Evolutionary conservation across 805 yeast species (phyloP).

Genomic region (Metschnikowia cubensis): DNA sequence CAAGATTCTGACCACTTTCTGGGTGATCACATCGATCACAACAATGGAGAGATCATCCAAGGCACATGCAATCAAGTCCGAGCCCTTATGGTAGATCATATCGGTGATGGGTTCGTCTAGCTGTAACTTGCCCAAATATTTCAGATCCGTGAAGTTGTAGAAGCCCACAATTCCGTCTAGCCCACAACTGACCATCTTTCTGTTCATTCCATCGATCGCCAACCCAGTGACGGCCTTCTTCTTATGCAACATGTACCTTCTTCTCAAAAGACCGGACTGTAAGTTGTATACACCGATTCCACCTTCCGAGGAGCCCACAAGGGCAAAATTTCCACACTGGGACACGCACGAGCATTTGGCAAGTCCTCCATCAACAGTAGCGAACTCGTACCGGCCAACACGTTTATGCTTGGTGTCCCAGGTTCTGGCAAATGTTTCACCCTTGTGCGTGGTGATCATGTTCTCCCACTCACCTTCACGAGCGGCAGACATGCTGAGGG

Average conservation of each 20-base stretch:
- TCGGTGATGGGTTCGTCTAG: conserved; percentile 75
- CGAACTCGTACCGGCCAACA: conserved; percentile 68
- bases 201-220: conserved; percentile 85
- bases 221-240: conserved; percentile 78
- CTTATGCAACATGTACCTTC: conserved; percentile 64
- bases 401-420: conserved; percentile 82
- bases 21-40: conserved; percentile 77
- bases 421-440: conserved; percentile 78
- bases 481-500: conserved; percentile 67
- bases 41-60: conserved; percentile 83
- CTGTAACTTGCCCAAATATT: conserved; percentile 59
- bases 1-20: conserved; percentile 76
- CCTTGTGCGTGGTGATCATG: conserved; percentile 81
- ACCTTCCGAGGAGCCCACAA: conserved; percentile 86
- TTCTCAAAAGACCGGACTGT: conserved; percentile 84
- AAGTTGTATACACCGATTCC: conserved; percentile 81
- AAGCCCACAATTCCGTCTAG: conserved; percentile 87
- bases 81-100: conserved; percentile 71
- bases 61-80: conserved; percentile 81
- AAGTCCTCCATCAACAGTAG: conserved; percentile 72
- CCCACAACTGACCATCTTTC: conserved; percentile 81
- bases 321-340: conserved; percentile 91
- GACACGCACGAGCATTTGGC: conserved; percentile 78
- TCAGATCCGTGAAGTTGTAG: conserved; percentile 74
- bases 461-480: conserved; percentile 93